Percentiles rank a stretch among this genome's conserved stretches.
Conservation (phyloP, 2,329 filamentous ascomycete species). For the Ceratocystis alfenasii region DNA sequence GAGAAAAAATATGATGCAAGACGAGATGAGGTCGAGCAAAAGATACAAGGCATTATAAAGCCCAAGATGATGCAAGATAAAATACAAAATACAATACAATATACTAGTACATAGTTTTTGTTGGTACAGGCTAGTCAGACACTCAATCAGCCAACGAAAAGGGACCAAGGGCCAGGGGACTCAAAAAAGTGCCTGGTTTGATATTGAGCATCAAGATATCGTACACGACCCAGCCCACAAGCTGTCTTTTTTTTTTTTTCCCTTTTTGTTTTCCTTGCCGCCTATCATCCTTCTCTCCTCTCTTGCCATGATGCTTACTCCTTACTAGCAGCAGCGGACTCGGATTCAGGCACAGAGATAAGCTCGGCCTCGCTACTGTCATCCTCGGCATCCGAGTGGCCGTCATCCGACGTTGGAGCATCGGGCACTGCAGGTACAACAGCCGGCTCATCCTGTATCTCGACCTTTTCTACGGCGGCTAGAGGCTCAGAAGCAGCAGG, state of each 20-base stretch:
- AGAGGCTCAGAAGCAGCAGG: conserved; percentile 6
- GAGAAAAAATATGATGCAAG: neutral
- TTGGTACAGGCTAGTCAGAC: neutral
- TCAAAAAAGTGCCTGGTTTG: neutral
- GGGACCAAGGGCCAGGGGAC: neutral
- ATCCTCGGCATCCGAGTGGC: conserved; percentile 13
- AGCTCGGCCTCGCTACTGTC: conserved; percentile 11
- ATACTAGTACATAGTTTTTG: neutral
- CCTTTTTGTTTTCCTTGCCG: neutral
- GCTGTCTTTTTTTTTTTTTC: neutral
- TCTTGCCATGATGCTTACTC: neutral
- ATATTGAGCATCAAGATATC: conserved; percentile 17
- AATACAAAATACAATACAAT: conserved; percentile 7
- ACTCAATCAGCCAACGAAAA: neutral
- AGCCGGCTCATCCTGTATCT: neutral
- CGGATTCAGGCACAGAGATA: conserved; percentile 11
- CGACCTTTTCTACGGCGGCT: neutral
- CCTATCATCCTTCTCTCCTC: neutral
- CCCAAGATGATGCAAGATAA: neutral
- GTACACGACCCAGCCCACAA: conserved; percentile 7
- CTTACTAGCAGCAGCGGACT: neutral
- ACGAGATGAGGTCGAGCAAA: neutral
- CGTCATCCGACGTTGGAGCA: conserved; percentile 6
- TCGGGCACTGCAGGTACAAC: conserved; percentile 5
- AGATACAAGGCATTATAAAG: neutral